phyloP scores from a whole-genome alignment of 2,329 filamentous ascomycete genomes.

The Plectosphaerella sp. region DNA sequence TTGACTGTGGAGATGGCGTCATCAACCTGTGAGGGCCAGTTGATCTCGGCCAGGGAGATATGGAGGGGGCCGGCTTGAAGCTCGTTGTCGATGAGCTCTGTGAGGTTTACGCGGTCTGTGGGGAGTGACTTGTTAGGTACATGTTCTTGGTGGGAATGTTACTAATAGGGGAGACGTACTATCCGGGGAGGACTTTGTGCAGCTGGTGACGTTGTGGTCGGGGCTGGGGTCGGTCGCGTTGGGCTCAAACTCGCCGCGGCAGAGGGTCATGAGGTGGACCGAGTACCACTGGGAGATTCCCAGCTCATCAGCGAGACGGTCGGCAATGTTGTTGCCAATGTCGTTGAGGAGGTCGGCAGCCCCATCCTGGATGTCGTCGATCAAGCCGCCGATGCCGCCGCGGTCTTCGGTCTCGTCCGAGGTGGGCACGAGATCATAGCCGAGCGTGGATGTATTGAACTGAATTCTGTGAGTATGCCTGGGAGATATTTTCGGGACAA shows the following conservation, averaged over 20 bases:
- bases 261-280: slow-evolving; percentile 42
- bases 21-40: slow-evolving; percentile 38
- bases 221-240: slow-evolving; percentile 31
- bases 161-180: slow-evolving; percentile 23
- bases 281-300: slow-evolving; percentile 49
- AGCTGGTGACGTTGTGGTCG: slow-evolving; percentile 39
- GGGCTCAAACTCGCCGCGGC: slow-evolving; percentile 40
- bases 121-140: neutral
- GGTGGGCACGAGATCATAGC: slow-evolving; percentile 22
- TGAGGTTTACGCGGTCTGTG: slow-evolving; percentile 39
- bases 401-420: slow-evolving; percentile 14
- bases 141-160: neutral
- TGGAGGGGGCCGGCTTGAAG: slow-evolving; percentile 38
- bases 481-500: neutral
- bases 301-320: slow-evolving; percentile 34
- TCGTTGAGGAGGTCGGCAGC: slow-evolving; percentile 33
- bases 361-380: slow-evolving; percentile 21
- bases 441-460: slow-evolving; percentile 34
- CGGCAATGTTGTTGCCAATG: slow-evolving; percentile 32
- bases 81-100: slow-evolving; percentile 39
- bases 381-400: slow-evolving; percentile 21
- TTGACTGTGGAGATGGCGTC: slow-evolving; percentile 46
- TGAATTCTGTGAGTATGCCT: slow-evolving; percentile 6
- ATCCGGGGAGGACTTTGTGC: slow-evolving; percentile 32
- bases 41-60: slow-evolving; percentile 39